These are phyloP conservation scores for Venturia effusa DNA, from an alignment of 2,329 filamentous ascomycete species.

Conservation along the genomic window DNA sequence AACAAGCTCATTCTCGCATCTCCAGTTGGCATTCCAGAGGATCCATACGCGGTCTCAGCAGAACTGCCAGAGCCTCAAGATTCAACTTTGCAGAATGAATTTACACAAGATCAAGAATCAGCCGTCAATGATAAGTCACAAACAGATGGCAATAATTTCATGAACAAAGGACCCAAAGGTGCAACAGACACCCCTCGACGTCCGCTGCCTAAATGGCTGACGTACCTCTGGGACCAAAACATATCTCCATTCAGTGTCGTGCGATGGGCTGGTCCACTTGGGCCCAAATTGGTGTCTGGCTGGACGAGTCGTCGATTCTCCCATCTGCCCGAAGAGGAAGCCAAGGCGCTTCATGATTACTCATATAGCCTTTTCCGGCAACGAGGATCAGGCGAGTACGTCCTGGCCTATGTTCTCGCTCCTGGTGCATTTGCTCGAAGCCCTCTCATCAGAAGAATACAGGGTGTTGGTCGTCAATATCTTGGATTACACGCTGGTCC, in stretches of 20 bases:
- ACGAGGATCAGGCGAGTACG: slow-evolving; percentile 87
- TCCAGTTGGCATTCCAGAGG: slow-evolving; percentile 87
- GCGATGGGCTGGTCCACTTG: slow-evolving; percentile 77
- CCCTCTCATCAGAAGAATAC: slow-evolving; percentile 78
- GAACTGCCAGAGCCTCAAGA: slow-evolving; percentile 67
- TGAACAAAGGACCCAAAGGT: slow-evolving; percentile 36
- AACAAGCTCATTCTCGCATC: slow-evolving; percentile 96
- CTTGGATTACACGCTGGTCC: slow-evolving; percentile 22
- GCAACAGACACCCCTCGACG: slow-evolving; percentile 37
- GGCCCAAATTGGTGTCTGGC: slow-evolving; percentile 82
- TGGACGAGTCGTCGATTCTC: slow-evolving; percentile 93
- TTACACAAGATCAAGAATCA: slow-evolving; percentile 60
- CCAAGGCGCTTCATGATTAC: slow-evolving; percentile 81
- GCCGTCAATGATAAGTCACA: slow-evolving; percentile 28
- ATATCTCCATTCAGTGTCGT: slow-evolving; percentile 89
- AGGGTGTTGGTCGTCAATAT: slow-evolving; percentile 70
- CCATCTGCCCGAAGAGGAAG: slow-evolving; percentile 70
- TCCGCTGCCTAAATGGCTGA: slow-evolving; percentile 73
- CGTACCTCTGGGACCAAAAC: slow-evolving; percentile 94
- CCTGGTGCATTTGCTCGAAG: slow-evolving; percentile 86
- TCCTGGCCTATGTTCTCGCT: slow-evolving; percentile 80
- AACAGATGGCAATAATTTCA: slow-evolving; percentile 37
- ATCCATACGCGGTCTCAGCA: slow-evolving; percentile 77
- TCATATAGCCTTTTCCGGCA: slow-evolving; percentile 90
- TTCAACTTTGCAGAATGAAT: slow-evolving; percentile 62